Base-by-base conservation (phyloP, 2,329 filamentous ascomycete genomes). In the Neodidymelliopsis sp. region DNA sequence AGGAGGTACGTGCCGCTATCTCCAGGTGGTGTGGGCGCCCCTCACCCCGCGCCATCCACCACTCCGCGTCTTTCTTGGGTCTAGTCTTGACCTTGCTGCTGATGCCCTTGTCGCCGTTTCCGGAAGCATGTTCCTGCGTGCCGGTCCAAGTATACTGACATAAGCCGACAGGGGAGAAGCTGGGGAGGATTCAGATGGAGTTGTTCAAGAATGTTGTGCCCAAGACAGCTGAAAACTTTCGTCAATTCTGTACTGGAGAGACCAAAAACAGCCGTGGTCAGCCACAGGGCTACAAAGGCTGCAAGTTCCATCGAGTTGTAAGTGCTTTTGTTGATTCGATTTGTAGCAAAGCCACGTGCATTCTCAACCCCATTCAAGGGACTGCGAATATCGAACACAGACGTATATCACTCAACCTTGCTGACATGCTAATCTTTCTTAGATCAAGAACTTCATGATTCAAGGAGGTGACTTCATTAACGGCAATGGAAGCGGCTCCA, bases 391-490 rank as follows among this genome's bases (percentile, higher is more conserved):
- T n/a, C n/a, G n/a, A n/a, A n/a, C n/a, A 8, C 12, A 10, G 3
- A 18, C n/a, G 15, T 16, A 10, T 34, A 23, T 13, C 2, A n/a
- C 6, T 27, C 13, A 10, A 15, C 27, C 30, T n/a, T n/a, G n/a
- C n/a, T n/a, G n/a, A n/a, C 24, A 24, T 19, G 29, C 59, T 65
- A 15, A 67, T 4, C 8, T 13, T 5, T 6, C 2, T 7, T 49
- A 95, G 90, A 96, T 97, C 72, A 90, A 89, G 75, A 89, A 90
- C 66, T 97, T 97, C 77, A 97, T 97, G 93, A 89, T 94, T 66
- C 94, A 99, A 74, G 93, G 93, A 34, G 94, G 94, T 43, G 94
- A 99, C 74, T 97, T 97, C 73, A 79, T 96, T 31, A 91, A 96
- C 65, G 90, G 91, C 41, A 90, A 97, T 73, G 94, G 94, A 40